Evolutionary conservation across 2,329 filamentous ascomycete genomes (phyloP).

Genomic region (Pezicula neosporulosa): DNA sequence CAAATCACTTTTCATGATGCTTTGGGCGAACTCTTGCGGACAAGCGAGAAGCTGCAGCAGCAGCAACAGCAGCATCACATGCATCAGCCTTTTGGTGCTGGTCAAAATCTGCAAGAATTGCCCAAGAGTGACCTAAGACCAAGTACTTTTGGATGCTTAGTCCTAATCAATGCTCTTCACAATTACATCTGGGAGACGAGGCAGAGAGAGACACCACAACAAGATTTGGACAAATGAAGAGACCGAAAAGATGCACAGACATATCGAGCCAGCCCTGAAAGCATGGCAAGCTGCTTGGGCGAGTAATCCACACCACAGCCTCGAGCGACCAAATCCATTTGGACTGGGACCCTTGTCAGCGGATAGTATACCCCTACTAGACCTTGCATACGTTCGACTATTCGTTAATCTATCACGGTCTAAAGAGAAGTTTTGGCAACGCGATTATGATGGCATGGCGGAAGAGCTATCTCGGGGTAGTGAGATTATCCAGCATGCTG

Average conservation of each 20-base stretch:
- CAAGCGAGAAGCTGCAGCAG: constrained; percentile 63
- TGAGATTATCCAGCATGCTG: constrained; percentile 71
- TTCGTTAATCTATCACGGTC: constrained; percentile 91
- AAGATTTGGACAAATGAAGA: constrained; percentile 88
- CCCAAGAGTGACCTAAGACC: constrained; percentile 66
- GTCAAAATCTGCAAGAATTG: constrained; percentile 42
- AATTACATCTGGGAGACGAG: constrained; percentile 99
- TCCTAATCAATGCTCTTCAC: constrained; percentile 91
- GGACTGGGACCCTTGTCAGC: constrained; percentile 80
- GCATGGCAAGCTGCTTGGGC: constrained; percentile 95
- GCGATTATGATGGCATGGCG: constrained; percentile 89
- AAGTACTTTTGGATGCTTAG: constrained; percentile 87
- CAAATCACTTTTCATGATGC: constrained; percentile 78
- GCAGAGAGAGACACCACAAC: constrained; percentile 83
- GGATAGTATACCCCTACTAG: constrained; percentile 85
- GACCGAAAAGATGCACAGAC: constrained; percentile 91
- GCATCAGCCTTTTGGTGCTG: constrained; percentile 40
- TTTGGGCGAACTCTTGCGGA: constrained; percentile 74
- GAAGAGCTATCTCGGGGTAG: constrained; percentile 78
- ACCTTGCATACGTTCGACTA: constrained; percentile 86
- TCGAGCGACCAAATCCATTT: constrained; percentile 82
- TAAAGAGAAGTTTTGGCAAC: constrained; percentile 91
- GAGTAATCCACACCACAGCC: constrained; percentile 77
- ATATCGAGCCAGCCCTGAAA: constrained; percentile 89
- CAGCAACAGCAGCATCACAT: constrained; percentile 51